These are phyloP conservation scores for Neocallimastix lanati DNA, from an alignment of 192 early-diverging fungal genomes.

Conservation along the genomic window DNA sequence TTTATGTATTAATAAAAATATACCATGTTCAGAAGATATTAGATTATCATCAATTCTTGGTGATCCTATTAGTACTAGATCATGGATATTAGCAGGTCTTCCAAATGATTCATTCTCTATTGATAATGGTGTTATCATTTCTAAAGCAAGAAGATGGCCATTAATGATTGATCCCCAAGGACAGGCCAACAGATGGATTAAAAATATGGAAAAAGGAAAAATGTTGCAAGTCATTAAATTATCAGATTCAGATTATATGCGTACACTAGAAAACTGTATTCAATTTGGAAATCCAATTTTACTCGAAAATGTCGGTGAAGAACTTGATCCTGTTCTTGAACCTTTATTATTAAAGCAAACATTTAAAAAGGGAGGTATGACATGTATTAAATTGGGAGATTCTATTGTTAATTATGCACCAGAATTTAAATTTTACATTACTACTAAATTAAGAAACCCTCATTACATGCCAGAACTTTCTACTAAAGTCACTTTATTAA, in stretches of 20 bases:
- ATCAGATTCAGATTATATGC: constrained; percentile 31
- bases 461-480: constrained; percentile 42
- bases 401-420: constrained; percentile 37
- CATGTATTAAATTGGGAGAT: constrained; percentile 34
- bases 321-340: constrained; percentile 38
- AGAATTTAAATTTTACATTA: constrained; percentile 40
- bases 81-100: constrained; percentile 31
- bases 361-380: constrained; percentile 43
- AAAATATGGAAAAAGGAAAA: constrained; percentile 38
- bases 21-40: constrained; percentile 34
- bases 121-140: constrained; percentile 36
- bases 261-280: constrained; percentile 36
- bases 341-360: constrained; percentile 39
- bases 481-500: constrained; percentile 35
- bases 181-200: constrained; percentile 40
- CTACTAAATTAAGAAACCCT: constrained; percentile 37
- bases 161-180: constrained; percentile 44
- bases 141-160: constrained; percentile 35
- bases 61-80: constrained; percentile 29
- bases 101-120: constrained; percentile 43
- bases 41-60: constrained; percentile 25
- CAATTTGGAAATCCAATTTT: constrained; percentile 44
- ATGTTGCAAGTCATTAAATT: constrained; percentile 30
- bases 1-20: constrained; percentile 17
- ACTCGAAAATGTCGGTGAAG: constrained; percentile 33